Conservation (phyloP, 1,284 basidiomycete genomes). For the Ceratobasidium sp. region DNA sequence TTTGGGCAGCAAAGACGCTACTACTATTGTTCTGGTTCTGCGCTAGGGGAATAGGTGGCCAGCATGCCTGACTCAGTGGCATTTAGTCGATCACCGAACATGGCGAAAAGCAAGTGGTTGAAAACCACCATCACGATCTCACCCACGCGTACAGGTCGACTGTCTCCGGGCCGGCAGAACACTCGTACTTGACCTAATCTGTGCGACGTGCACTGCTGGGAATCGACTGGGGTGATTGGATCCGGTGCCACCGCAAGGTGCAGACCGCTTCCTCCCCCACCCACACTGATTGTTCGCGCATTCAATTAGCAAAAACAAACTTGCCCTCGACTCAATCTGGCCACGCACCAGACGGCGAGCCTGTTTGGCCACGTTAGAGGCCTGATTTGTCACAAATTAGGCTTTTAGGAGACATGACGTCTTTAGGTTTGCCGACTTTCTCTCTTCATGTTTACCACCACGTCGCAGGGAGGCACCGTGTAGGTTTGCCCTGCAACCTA, state of each 20-base stretch:
- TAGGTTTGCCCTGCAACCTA: slow-evolving; percentile 38
- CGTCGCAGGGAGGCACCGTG: slow-evolving; percentile 34
- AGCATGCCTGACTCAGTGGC: neutral
- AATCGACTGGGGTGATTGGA: neutral
- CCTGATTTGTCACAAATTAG: slow-evolving; percentile 36
- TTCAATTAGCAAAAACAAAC: slow-evolving; percentile 16
- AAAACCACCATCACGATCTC: neutral
- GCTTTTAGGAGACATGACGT: slow-evolving; percentile 35
- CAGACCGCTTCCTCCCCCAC: neutral
- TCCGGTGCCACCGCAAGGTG: neutral
- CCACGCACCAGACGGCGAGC: neutral
- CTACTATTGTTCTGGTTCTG: neutral
- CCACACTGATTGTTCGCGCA: slow-evolving; percentile 4
- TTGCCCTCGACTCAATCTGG: too few relatives aligned
- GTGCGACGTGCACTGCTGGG: neutral
- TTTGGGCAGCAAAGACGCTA: neutral
- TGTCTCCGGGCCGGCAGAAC: neutral
- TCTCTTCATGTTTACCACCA: slow-evolving; percentile 30
- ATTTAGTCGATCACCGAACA: neutral
- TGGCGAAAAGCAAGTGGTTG: neutral
- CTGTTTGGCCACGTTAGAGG: slow-evolving; percentile 10
- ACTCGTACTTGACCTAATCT: neutral
- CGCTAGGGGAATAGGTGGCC: neutral
- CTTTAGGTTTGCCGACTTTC: slow-evolving; percentile 1
- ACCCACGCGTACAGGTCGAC: neutral